Percentiles rank a stretch among this genome's conserved stretches.
phyloP scores from a whole-genome alignment of 441 rosid genomes.

The Erodium texanum region DNA sequence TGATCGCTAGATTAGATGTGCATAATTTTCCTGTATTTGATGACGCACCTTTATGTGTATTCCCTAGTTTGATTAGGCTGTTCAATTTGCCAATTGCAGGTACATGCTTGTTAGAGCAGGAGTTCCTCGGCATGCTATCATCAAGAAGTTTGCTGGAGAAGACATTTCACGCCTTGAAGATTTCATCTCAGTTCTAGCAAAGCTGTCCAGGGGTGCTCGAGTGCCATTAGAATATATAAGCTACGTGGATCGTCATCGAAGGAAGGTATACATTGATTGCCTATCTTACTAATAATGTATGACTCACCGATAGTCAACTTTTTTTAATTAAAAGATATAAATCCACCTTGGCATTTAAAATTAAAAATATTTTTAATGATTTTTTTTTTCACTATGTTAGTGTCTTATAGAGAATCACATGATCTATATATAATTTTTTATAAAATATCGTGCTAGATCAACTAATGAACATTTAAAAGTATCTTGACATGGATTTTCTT shows the following conservation, averaged over 20 bases:
- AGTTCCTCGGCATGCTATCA: conserved; percentile 92
- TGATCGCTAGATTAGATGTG: no score
- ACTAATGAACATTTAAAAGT: background rate
- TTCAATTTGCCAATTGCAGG: conserved; percentile 37
- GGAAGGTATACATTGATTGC: conserved; percentile 47
- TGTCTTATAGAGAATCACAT: no score
- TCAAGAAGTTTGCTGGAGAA: conserved; percentile 79
- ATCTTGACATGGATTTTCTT: background rate
- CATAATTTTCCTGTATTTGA: background rate
- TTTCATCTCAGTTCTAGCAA: conserved; percentile 58
- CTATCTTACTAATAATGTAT: conserved; percentile 11
- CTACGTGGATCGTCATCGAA: conserved; percentile 78
- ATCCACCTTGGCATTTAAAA: no score
- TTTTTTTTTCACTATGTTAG: no score
- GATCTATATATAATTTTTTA: no score
- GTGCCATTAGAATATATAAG: conserved; percentile 89
- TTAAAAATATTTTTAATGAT: no score
- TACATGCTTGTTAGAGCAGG: conserved; percentile 93
- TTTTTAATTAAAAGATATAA: no score
- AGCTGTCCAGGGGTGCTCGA: conserved; percentile 67
- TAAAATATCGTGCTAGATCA: background rate
- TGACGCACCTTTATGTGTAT: background rate
- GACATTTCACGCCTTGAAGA: conserved; percentile 69
- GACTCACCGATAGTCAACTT: no score
- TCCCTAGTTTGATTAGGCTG: conserved; percentile 5